Conservation (phyloP, 2,329 filamentous ascomycete species). For the Aspergillus sp. region DNA sequence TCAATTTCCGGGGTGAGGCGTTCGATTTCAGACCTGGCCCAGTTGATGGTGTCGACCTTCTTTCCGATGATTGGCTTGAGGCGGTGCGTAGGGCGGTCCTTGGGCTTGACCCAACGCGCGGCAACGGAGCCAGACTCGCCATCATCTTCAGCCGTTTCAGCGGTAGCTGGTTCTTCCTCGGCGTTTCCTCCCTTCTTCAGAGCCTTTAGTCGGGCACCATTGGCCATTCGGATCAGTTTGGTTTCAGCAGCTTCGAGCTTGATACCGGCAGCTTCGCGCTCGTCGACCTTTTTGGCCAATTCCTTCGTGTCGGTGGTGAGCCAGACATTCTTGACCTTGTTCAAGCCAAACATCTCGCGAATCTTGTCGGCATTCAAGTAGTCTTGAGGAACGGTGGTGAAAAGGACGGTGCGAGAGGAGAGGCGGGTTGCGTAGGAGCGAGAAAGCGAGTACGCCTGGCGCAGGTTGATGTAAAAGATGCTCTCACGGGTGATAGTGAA, state of each 20-base stretch:
- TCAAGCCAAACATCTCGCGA: constrained; percentile 73
- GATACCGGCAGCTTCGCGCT: constrained; percentile 76
- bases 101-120: constrained; percentile 69
- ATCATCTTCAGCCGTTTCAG: constrained; percentile 54
- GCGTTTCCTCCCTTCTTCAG: constrained; percentile 57
- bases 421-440: constrained; percentile 81
- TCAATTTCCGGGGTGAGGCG: constrained; percentile 72
- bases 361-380: constrained; percentile 78
- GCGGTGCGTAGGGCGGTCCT: constrained; percentile 75
- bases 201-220: constrained; percentile 67
- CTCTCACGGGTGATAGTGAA: constrained; percentile 84
- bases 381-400: constrained; percentile 76
- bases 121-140: constrained; percentile 70
- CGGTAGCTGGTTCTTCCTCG: constrained; percentile 34
- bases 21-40: constrained; percentile 75
- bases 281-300: constrained; percentile 75
- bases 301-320: constrained; percentile 74
- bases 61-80: constrained; percentile 72
- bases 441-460: constrained; percentile 87
- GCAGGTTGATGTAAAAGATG: constrained; percentile 88
- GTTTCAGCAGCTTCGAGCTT: constrained; percentile 85
- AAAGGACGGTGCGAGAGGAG: constrained; percentile 86
- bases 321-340: constrained; percentile 81
- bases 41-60: constrained; percentile 93
- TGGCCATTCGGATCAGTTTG: constrained; percentile 76